phyloP scores from a whole-genome alignment of 73 alveolate species.

The Paramecium sexaurelia region DNA sequence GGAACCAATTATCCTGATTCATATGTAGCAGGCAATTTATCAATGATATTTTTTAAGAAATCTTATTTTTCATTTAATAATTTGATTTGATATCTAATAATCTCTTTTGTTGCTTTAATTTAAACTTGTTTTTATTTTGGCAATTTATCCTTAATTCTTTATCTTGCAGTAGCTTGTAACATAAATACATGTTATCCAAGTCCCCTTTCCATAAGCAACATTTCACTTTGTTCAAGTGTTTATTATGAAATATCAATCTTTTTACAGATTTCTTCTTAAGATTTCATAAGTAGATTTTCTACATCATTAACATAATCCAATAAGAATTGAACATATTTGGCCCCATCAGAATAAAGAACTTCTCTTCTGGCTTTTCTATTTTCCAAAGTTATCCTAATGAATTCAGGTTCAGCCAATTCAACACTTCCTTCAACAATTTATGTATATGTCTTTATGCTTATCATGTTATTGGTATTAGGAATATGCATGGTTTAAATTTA shows the following conservation, averaged over 20 bases:
- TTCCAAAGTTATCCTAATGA: slow-evolving; percentile 60
- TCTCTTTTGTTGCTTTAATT: slow-evolving; percentile 60
- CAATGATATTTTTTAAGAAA: slow-evolving; percentile 41
- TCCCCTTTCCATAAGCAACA: slow-evolving; percentile 69
- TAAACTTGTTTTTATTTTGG: slow-evolving; percentile 63
- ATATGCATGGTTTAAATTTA: slow-evolving; percentile 60
- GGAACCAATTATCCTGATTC: slow-evolving; percentile 68
- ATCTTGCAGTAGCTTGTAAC: slow-evolving; percentile 66
- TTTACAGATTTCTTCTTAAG: slow-evolving; percentile 67
- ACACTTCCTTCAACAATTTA: slow-evolving; percentile 67
- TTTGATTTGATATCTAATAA: slow-evolving; percentile 65
- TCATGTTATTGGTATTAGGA: slow-evolving; percentile 59
- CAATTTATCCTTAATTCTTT: slow-evolving; percentile 69
- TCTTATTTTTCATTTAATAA: slow-evolving; percentile 60
- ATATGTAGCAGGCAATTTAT: slow-evolving; percentile 58
- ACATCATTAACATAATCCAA: slow-evolving; percentile 57
- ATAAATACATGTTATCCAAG: slow-evolving; percentile 68
- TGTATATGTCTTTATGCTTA: slow-evolving; percentile 58
- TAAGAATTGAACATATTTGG: slow-evolving; percentile 36
- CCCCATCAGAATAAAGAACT: slow-evolving; percentile 47
- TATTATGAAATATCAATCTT: slow-evolving; percentile 63
- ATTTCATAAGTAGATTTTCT: slow-evolving; percentile 64
- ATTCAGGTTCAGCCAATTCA: slow-evolving; percentile 68
- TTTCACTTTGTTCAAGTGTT: slow-evolving; percentile 65
- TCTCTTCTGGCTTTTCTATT: slow-evolving; percentile 71